Evolutionary conservation across 495 filamentous ascomycete genomes (phyloP).

Genomic region (Hypoxylon perforatum): DNA sequence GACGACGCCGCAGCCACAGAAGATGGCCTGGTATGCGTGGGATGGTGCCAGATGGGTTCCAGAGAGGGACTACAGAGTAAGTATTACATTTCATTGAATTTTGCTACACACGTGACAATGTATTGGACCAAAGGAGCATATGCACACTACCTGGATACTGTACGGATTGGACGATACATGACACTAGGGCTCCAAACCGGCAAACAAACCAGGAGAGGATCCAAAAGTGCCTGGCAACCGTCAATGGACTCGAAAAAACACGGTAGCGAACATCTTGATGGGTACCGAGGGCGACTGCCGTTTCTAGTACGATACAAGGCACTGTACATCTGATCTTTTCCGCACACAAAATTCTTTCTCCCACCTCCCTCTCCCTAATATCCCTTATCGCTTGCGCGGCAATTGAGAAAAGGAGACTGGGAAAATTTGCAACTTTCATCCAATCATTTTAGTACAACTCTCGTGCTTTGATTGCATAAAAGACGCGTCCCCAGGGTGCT

Average conservation of each 20-base stretch:
- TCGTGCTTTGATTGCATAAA: too few relatives aligned
- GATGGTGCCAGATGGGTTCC: constrained; percentile 48
- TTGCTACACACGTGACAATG: background rate
- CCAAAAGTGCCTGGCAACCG: too few relatives aligned
- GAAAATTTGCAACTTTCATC: background rate
- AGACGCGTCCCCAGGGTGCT: too few relatives aligned
- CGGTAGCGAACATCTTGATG: too few relatives aligned
- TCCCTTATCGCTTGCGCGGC: too few relatives aligned
- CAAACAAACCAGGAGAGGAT: too few relatives aligned
- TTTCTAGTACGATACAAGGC: background rate
- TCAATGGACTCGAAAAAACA: too few relatives aligned
- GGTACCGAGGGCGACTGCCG: too few relatives aligned
- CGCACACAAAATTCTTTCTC: background rate
- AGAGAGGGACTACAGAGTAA: constrained; percentile 29
- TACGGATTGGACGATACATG: too few relatives aligned
- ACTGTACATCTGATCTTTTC: background rate
- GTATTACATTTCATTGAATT: constrained; percentile 12
- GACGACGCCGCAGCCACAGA: background rate
- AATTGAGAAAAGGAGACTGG: background rate
- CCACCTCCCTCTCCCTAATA: too few relatives aligned
- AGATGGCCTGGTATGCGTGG: constrained; percentile 46
- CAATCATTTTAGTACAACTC: background rate
- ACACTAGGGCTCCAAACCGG: too few relatives aligned
- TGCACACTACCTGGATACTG: too few relatives aligned
- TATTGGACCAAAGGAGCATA: background rate